These are phyloP conservation scores for Trifolium fragiferum DNA, from an alignment of 306 rosid species.

Conservation along the genomic window DNA sequence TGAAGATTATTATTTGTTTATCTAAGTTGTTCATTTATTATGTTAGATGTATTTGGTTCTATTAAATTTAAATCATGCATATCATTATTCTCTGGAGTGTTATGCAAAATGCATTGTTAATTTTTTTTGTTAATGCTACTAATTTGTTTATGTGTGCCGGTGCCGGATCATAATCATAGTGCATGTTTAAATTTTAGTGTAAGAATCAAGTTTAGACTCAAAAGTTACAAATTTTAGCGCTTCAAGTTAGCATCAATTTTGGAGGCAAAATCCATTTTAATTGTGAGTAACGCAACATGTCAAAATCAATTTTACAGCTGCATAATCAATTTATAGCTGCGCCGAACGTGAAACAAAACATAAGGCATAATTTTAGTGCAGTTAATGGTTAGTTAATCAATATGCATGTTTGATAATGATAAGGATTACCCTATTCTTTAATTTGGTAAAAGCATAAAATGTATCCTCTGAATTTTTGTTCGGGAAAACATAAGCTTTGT, in stretches of 20 bases:
- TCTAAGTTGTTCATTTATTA: neutral
- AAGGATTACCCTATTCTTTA: neutral
- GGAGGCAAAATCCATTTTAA: no score
- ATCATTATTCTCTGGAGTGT: neutral
- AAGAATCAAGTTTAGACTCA: no score
- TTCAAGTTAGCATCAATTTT: no score
- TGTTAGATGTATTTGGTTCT: constrained; percentile 1
- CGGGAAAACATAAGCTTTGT: constrained; percentile 4
- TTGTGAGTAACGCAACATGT: no score
- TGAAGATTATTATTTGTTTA: neutral
- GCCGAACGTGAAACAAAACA: no score
- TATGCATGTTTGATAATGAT: constrained; percentile 9
- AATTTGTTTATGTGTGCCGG: no score
- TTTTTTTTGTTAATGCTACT: neutral
- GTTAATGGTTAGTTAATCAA: constrained; percentile 5
- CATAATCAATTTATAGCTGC: no score
- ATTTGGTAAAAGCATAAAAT: neutral
- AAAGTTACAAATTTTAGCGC: no score
- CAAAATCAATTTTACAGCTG: no score
- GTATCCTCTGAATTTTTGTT: neutral
- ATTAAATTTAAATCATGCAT: no score
- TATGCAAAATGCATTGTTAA: neutral
- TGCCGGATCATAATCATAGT: neutral
- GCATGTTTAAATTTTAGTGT: neutral
- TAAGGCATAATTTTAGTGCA: neutral